Evolutionary conservation across 225 moss, liverwort and hornwort genomes (phyloP).

Genomic region (Physcomitrium patens): DNA sequence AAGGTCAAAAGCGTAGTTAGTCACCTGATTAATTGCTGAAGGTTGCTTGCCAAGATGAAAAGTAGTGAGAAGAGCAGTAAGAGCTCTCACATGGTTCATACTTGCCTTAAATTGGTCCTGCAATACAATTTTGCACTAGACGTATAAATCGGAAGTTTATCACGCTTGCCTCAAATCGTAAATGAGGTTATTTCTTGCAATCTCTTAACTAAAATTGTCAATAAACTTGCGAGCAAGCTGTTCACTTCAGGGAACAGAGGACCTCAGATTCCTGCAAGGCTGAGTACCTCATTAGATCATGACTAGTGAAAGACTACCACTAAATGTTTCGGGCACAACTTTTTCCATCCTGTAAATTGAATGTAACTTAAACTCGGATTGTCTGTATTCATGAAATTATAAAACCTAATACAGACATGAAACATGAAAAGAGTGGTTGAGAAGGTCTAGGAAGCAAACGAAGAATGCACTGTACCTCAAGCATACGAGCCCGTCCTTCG

Average conservation of each 20-base stretch:
- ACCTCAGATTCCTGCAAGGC: neutral
- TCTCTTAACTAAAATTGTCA: neutral
- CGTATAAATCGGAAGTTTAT: neutral
- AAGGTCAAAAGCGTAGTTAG: constrained; percentile 14
- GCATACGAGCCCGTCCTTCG: constrained; percentile 73
- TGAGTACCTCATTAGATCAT: neutral
- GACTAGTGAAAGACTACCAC: constrained; percentile 12
- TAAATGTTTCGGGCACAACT: constrained; percentile 7
- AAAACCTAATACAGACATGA: no score
- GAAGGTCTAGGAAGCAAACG: constrained; percentile 9
- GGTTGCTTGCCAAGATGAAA: constrained; percentile 73
- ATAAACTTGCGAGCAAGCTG: neutral
- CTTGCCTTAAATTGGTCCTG: constrained; percentile 70
- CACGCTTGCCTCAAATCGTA: neutral
- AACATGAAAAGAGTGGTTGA: neutral
- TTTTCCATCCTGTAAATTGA: neutral
- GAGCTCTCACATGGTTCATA: constrained; percentile 76
- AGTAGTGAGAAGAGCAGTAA: constrained; percentile 73
- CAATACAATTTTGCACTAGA: constrained; percentile 14
- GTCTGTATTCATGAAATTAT: no score
- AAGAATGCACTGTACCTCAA: constrained; percentile 47
- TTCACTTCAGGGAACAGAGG: neutral
- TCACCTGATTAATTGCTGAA: constrained; percentile 71
- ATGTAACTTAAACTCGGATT: neutral
- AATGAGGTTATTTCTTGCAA: neutral